Percentiles rank a stretch among this genome's conserved stretches.
These are phyloP conservation scores for Colletotrichum scovillei DNA, from an alignment of 2,329 filamentous ascomycete genomes.

Conservation along the genomic window DNA sequence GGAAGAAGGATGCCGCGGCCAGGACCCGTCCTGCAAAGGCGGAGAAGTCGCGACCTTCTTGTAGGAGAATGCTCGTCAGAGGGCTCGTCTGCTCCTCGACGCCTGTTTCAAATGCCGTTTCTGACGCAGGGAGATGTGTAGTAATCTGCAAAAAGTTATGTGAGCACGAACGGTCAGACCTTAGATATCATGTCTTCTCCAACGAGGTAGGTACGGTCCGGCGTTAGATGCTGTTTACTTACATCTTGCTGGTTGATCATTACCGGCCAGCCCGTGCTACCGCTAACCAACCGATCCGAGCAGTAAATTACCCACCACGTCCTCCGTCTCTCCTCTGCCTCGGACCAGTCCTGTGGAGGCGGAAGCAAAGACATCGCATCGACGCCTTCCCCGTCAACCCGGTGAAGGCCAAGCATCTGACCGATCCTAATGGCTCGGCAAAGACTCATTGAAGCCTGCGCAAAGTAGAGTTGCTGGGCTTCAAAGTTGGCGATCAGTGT, in stretches of 20 bases:
- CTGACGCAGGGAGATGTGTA: conserved; percentile 71
- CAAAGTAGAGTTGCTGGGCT: conserved; percentile 76
- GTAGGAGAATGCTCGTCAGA: conserved; percentile 60
- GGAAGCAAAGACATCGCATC: conserved; percentile 75
- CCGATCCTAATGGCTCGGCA: conserved; percentile 70
- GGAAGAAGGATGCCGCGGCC: conserved; percentile 67
- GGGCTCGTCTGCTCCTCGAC: conserved; percentile 62
- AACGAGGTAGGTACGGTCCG: no score
- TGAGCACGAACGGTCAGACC: neutral
- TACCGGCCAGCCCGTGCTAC: conserved; percentile 78
- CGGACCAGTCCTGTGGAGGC: conserved; percentile 73
- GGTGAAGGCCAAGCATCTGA: conserved; percentile 76
- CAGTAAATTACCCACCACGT: conserved; percentile 77
- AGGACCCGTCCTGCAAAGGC: conserved; percentile 69
- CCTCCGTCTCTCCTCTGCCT: conserved; percentile 73
- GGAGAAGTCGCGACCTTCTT: conserved; percentile 61
- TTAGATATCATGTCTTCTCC: no score
- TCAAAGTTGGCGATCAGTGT: conserved; percentile 70
- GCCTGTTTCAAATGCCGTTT: conserved; percentile 69
- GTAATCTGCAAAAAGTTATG: conserved; percentile 50
- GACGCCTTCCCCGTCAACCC: conserved; percentile 67
- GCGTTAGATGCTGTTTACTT: neutral
- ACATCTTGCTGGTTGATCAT: conserved; percentile 72
- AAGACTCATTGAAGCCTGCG: conserved; percentile 74
- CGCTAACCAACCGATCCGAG: conserved; percentile 73